Conservation (phyloP, 257 asterid genomes). For the Solanum chmielewskii region DNA sequence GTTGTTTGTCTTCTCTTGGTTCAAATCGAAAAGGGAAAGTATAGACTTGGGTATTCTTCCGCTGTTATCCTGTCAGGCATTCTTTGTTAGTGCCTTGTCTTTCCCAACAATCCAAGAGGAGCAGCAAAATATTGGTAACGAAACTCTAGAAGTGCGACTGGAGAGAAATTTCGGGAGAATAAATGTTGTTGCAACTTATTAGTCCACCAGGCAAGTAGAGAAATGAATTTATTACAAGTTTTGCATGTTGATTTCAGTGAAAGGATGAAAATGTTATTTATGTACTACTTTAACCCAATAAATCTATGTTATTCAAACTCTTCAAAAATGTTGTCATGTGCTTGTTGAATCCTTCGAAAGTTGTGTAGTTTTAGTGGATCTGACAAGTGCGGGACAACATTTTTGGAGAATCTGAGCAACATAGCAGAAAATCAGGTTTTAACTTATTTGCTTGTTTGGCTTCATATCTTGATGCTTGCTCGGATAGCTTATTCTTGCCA, state of each 20-base stretch:
- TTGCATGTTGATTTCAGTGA: neutral
- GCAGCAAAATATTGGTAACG: constrained; percentile 12
- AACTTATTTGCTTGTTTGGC: neutral
- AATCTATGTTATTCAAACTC: neutral
- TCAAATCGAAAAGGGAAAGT: too few relatives aligned
- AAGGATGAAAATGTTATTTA: neutral
- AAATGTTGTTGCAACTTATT: neutral
- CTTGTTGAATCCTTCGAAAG: neutral
- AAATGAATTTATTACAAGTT: neutral
- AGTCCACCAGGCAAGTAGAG: neutral
- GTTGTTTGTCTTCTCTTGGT: too few relatives aligned
- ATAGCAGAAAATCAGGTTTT: neutral
- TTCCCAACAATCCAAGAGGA: neutral
- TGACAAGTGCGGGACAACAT: neutral
- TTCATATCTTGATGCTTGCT: neutral
- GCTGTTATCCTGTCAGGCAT: too few relatives aligned
- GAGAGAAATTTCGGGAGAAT: neutral
- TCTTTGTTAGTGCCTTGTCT: too few relatives aligned
- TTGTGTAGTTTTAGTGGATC: neutral
- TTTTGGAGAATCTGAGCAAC: neutral
- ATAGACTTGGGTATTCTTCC: too few relatives aligned
- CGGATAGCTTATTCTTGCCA: neutral
- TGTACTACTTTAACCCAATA: neutral
- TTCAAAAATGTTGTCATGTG: neutral
- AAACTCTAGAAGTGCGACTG: neutral